phyloP scores from a whole-genome alignment of 1,284 basidiomycete genomes.

The Blastosporella zonata region DNA sequence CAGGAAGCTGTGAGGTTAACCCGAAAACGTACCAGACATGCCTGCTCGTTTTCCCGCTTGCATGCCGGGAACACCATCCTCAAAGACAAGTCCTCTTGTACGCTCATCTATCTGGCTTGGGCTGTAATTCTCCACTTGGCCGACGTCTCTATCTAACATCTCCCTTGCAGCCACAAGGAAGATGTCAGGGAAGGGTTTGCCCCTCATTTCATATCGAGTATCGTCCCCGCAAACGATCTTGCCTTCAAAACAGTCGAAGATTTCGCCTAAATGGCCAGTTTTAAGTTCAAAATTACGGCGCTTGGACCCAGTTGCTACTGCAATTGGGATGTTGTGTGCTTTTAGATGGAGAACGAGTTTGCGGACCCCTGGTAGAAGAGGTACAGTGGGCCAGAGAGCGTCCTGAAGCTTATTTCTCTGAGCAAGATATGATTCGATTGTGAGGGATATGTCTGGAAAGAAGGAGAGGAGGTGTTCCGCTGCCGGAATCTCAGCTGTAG shows the following conservation, averaged over 20 bases:
- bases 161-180: conserved; percentile 66
- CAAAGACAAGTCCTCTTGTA: conserved; percentile 66
- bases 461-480: conserved; percentile 66
- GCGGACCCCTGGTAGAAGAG: conserved; percentile 64
- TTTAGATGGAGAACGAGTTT: conserved; percentile 66
- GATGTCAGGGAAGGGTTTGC: conserved; percentile 74
- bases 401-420: conserved; percentile 60
- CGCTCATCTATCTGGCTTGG: conserved; percentile 47
- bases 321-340: conserved; percentile 65
- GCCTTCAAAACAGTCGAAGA: conserved; percentile 59
- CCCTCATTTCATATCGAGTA: conserved; percentile 39
- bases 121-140: conserved; percentile 37
- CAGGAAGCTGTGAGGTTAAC: conserved; percentile 1
- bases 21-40: conserved; percentile 72
- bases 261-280: conserved; percentile 51
- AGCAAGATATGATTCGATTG: conserved; percentile 53
- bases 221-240: conserved; percentile 72
- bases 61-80: conserved; percentile 71
- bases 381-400: conserved; percentile 60
- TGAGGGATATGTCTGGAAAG: conserved; percentile 67
- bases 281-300: conserved; percentile 65
- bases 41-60: conserved; percentile 75
- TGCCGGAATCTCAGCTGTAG: conserved; percentile 65
- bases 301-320: conserved; percentile 70
- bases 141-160: conserved; percentile 54